Conservation (phyloP, 2,329 filamentous ascomycete genomes). For the Phaeosphaeriaceae sp. region DNA sequence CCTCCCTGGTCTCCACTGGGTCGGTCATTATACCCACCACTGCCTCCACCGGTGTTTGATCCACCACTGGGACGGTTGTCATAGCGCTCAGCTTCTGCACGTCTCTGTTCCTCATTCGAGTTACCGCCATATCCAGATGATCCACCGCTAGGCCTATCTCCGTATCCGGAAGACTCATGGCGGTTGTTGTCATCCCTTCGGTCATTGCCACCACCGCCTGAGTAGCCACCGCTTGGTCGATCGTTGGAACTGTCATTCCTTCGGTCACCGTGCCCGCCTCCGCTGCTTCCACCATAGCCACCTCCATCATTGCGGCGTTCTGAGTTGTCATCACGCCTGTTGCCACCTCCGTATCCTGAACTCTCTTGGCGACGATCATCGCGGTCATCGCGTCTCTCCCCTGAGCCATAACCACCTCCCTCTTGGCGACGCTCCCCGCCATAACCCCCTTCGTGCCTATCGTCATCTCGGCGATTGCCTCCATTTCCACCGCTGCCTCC, state of each 20-base stretch:
- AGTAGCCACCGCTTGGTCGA: constrained; percentile 7
- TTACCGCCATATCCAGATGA: constrained; percentile 2
- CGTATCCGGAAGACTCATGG: constrained; percentile 1
- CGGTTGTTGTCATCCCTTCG: neutral
- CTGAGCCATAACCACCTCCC: constrained; percentile 11
- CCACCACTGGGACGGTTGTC: constrained; percentile 7
- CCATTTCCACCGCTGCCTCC: constrained; percentile 13
- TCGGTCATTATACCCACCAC: constrained; percentile 7
- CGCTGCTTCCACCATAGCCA: constrained; percentile 11
- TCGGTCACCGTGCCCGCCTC: constrained; percentile 1
- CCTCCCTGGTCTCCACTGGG: constrained; percentile 9
- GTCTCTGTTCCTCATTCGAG: constrained; percentile 11
- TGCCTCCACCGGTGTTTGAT: constrained; percentile 3
- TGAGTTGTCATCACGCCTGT: constrained; percentile 19
- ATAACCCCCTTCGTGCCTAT: neutral
- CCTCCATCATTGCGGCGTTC: constrained; percentile 15
- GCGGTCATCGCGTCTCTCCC: constrained; percentile 17
- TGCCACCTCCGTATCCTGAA: constrained; percentile 10
- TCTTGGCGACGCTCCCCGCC: constrained; percentile 20
- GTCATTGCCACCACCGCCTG: constrained; percentile 1
- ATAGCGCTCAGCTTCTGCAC: constrained; percentile 14
- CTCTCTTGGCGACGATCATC: constrained; percentile 23
- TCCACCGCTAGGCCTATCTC: constrained; percentile 2
- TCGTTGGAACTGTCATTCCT: constrained; percentile 1
- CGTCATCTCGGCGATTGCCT: constrained; percentile 12